Conservation (phyloP, 306 rosid species). For the Prunus mume region DNA sequence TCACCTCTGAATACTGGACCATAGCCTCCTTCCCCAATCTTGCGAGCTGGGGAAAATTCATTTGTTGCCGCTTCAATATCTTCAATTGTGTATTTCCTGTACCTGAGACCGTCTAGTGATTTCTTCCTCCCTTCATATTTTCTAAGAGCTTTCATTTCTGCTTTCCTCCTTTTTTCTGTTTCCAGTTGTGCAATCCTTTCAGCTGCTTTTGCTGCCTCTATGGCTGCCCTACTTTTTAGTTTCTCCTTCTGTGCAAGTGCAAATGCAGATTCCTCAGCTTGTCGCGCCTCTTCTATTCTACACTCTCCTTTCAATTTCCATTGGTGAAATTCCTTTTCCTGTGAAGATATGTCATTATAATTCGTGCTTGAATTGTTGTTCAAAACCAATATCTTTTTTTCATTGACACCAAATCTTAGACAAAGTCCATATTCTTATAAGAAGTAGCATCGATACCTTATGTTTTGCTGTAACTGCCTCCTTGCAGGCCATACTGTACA, state of each 20-base stretch:
- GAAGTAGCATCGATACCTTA: conserved; percentile 36
- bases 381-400: too few species aligned
- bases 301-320: conserved; percentile 69
- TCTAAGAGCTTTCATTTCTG: conserved; percentile 38
- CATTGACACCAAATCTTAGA: not conserved
- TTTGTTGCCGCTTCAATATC: conserved; percentile 71
- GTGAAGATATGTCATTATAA: conserved; percentile 5
- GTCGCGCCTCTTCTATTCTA: conserved; percentile 45
- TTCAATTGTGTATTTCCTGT: conserved; percentile 65
- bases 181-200: conserved; percentile 52
- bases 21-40: conserved; percentile 86
- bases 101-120: conserved; percentile 30
- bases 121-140: conserved; percentile 41
- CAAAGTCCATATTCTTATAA: not conserved
- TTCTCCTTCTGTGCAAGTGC: conserved; percentile 60
- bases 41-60: conserved; percentile 35
- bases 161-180: conserved; percentile 48
- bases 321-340: conserved; percentile 66
- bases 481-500: conserved; percentile 87
- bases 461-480: conserved; percentile 68
- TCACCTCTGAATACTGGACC: conserved; percentile 74
- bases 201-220: conserved; percentile 69
- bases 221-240: conserved; percentile 48
- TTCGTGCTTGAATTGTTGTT: not conserved
- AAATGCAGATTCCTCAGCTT: conserved; percentile 58